Evolutionary conservation across 2,329 filamentous ascomycete species (phyloP).

Genomic region (Penicillium sp.): DNA sequence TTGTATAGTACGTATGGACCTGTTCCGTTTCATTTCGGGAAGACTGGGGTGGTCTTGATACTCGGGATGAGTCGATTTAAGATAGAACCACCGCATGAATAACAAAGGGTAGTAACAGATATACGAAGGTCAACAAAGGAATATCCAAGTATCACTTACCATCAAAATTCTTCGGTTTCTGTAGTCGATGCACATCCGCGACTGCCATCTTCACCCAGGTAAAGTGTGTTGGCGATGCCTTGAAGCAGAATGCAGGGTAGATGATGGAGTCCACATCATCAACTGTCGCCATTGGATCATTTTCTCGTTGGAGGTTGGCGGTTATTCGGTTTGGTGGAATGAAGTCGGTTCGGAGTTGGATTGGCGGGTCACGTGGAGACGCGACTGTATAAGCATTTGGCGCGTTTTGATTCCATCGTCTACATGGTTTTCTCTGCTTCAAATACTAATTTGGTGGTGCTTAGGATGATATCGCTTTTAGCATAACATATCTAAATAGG

Average conservation of each 20-base stretch:
- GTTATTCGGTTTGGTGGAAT: background rate
- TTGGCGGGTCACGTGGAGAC: background rate
- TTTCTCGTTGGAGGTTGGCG: constrained; percentile 12
- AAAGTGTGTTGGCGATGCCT: constrained; percentile 60
- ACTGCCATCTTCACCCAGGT: constrained; percentile 63
- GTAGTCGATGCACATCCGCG: constrained; percentile 55
- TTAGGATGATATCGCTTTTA: no score
- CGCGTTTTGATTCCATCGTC: background rate
- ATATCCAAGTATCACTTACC: constrained; percentile 40
- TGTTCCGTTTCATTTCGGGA: background rate
- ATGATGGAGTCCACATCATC: constrained; percentile 36
- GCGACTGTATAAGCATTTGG: background rate
- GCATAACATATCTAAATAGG: no score
- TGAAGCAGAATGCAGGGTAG: constrained; percentile 62
- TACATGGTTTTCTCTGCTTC: no score
- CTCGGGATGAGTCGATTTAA: no score
- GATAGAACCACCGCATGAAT: no score
- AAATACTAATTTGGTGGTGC: no score
- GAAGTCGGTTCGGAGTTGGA: background rate
- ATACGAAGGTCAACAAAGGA: background rate
- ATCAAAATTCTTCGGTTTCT: constrained; percentile 50
- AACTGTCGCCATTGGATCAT: constrained; percentile 30
- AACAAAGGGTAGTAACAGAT: background rate
- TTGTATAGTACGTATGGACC: background rate
- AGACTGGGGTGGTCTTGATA: background rate